phyloP scores from a whole-genome alignment of 192 early-diverging fungal genomes.

The Entomortierella parvispora region DNA sequence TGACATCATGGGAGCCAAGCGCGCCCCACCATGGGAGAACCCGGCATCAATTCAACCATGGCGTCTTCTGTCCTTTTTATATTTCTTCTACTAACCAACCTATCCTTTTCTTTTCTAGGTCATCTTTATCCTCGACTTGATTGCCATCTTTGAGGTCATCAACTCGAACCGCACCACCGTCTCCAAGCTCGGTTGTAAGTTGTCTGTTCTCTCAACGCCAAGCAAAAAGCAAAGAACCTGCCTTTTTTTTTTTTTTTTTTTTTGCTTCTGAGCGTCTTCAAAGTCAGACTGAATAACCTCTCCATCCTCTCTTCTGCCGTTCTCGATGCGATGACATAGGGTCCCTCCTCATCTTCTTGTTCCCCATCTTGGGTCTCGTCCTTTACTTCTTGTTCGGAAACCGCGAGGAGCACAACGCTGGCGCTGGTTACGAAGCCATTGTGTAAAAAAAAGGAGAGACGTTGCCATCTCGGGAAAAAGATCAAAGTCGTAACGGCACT shows the following conservation, averaged over 20 bases:
- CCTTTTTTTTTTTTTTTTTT: background rate
- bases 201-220: background rate
- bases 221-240: background rate
- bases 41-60: no score
- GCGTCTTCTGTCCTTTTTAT: background rate
- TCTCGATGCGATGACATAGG: slow-evolving; percentile 18
- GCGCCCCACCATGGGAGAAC: background rate
- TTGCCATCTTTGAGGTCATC: slow-evolving; percentile 68
- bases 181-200: slow-evolving; percentile 60
- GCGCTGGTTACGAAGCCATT: slow-evolving; percentile 27
- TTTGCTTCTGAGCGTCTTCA: background rate
- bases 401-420: slow-evolving; percentile 41
- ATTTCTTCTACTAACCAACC: background rate
- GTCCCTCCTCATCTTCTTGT: slow-evolving; percentile 69
- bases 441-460: slow-evolving; percentile 10
- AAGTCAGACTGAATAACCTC: background rate
- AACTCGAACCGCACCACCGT: slow-evolving; percentile 58
- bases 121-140: slow-evolving; percentile 64
- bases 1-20: background rate
- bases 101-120: slow-evolving; percentile 5
- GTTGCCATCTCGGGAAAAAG: background rate
- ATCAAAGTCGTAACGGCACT: no score
- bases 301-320: background rate
- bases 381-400: slow-evolving; percentile 58
- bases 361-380: slow-evolving; percentile 67